Conservation (phyloP, 1,139 yeast genomes). For the Suhomyces panamericanus region DNA sequence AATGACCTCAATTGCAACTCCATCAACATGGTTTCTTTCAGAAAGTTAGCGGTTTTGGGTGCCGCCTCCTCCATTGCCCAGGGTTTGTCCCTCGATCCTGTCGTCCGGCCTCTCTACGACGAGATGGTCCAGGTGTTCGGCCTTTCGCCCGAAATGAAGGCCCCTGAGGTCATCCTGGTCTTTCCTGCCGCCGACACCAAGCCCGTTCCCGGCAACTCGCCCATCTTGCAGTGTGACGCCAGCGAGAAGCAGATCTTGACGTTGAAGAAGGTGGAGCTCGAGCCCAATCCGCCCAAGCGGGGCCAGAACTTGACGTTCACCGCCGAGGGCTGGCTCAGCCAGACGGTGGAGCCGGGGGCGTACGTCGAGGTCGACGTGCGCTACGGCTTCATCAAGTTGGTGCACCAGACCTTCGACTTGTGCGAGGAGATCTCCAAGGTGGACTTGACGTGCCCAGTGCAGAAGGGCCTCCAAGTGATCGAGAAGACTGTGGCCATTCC, state of each 20-base stretch:
- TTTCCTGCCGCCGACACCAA: conserved; percentile 40
- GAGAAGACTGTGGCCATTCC: conserved; percentile 80
- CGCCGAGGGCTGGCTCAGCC: conserved; percentile 65
- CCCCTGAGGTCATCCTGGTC: conserved; percentile 14
- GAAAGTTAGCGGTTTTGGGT: conserved; percentile 21
- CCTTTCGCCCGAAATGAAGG: conserved; percentile 6
- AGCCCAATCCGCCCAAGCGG: conserved; percentile 86
- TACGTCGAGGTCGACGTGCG: conserved; percentile 92
- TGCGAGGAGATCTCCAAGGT: conserved; percentile 86
- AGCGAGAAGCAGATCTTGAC: conserved; percentile 60
- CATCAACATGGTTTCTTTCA: conserved; percentile 30
- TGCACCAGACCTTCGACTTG: conserved; percentile 84
- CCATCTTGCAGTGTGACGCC: conserved; percentile 74
- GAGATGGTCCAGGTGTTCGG: conserved; percentile 23
- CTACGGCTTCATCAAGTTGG: conserved; percentile 83
- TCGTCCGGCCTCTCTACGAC: conserved; percentile 20
- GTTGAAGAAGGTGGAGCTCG: conserved; percentile 57
- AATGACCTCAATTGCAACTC: neutral
- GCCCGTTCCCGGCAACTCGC: conserved; percentile 91
- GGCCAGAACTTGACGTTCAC: conserved; percentile 76
- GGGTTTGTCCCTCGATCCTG: conserved; percentile 26
- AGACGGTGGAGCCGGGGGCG: conserved; percentile 72
- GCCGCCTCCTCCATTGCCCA: conserved; percentile 17
- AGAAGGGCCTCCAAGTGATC: conserved; percentile 64
- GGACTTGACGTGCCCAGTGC: conserved; percentile 78